Evolutionary conservation across 2,329 filamentous ascomycete genomes (phyloP).

Genomic region (Fusarium sulawesiense): DNA sequence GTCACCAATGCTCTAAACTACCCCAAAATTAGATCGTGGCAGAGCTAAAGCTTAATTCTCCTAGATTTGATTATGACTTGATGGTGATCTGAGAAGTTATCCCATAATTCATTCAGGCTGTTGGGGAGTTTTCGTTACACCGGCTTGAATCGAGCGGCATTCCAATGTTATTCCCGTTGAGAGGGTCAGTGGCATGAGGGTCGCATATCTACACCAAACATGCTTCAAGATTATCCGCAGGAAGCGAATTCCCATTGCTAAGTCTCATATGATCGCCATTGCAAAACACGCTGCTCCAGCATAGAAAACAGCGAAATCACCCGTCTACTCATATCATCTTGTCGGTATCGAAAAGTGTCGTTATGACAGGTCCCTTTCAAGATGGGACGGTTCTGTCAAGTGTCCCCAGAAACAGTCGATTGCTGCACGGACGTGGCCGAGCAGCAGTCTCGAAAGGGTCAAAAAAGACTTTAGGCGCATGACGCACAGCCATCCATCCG

Average conservation of each 20-base stretch:
- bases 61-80: not conserved
- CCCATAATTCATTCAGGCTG: not conserved
- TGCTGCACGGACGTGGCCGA: slow-evolving; percentile 44
- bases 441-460: slow-evolving; percentile 15
- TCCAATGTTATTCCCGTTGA: slow-evolving; percentile 12
- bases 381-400: slow-evolving; percentile 36
- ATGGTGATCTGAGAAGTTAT: not conserved
- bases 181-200: not conserved
- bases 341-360: slow-evolving; percentile 11
- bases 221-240: not conserved
- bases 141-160: not conserved
- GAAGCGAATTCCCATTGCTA: slow-evolving; percentile 16
- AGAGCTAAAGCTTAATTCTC: not conserved
- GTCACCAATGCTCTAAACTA: not conserved
- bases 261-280: slow-evolving; percentile 7
- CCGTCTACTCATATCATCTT: slow-evolving; percentile 27
- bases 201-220: not conserved
- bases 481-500: slow-evolving; percentile 32
- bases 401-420: slow-evolving; percentile 40
- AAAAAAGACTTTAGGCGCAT: slow-evolving; percentile 34
- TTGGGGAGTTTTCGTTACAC: not conserved
- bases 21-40: not conserved
- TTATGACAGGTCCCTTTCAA: slow-evolving; percentile 37
- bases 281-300: not conserved
- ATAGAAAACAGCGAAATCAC: slow-evolving; percentile 8